A percentile compares a stretch with the other conserved stretches of the same genome.
These are phyloP conservation scores for Mycena olivaceomarginata DNA, from an alignment of 768 basidiomycete species.

Conservation along the genomic window DNA sequence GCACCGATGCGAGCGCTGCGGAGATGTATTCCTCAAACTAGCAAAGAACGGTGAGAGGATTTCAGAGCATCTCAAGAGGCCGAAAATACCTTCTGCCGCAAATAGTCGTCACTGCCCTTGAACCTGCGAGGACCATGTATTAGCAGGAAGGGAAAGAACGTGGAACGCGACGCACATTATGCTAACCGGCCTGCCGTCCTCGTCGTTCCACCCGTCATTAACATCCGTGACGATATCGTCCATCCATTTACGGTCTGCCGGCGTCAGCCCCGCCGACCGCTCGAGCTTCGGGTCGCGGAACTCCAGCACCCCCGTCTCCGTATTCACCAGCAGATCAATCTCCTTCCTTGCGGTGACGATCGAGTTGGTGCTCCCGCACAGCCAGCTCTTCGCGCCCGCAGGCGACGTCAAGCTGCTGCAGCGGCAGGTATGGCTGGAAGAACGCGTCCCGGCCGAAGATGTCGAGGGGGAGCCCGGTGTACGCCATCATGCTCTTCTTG, in stretches of 20 bases:
- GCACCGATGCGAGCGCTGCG: conserved; percentile 90
- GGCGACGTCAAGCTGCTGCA: conserved; percentile 95
- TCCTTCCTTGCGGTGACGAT: conserved; percentile 96
- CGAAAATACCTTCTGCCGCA: conserved; percentile 83
- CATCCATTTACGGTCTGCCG: conserved; percentile 98
- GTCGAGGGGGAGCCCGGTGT: conserved; percentile 94
- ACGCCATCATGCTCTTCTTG: conserved; percentile 92
- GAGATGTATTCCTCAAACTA: conserved; percentile 97
- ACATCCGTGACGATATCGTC: conserved; percentile 94
- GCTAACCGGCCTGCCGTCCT: conserved; percentile 70
- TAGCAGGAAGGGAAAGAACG: not conserved
- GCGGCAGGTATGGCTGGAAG: conserved; percentile 97
- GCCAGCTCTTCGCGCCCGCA: conserved; percentile 88
- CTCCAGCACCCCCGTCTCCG: conserved; percentile 91
- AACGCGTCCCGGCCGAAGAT: conserved; percentile 97
- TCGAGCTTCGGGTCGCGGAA: conserved; percentile 91
- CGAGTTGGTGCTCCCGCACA: conserved; percentile 96
- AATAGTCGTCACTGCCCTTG: conserved; percentile 96
- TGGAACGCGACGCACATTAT: conserved; percentile 73
- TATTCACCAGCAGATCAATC: conserved; percentile 93
- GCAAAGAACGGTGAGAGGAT: conserved; percentile 3
- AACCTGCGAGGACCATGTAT: conserved; percentile 70
- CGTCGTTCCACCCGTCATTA: conserved; percentile 85
- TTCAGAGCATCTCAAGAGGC: not conserved
- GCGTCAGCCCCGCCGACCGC: conserved; percentile 84